Conservation (phyloP, 2,329 filamentous ascomycete genomes). For the Ceratocystis colombiana region DNA sequence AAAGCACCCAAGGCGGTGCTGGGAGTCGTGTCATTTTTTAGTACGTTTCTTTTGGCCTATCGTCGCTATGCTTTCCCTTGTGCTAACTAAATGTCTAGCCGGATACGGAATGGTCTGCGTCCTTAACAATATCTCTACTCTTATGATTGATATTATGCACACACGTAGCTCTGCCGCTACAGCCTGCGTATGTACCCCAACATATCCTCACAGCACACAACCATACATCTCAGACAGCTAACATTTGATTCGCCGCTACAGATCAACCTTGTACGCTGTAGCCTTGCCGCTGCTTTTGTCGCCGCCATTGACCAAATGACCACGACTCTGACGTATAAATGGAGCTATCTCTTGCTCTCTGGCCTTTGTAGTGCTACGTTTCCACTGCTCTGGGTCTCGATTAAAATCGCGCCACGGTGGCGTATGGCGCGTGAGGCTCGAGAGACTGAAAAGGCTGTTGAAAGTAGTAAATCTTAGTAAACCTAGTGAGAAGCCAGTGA, state of each 20-base stretch:
- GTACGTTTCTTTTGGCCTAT: constrained; percentile 25
- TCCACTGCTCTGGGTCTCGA: constrained; percentile 28
- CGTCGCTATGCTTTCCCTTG: neutral
- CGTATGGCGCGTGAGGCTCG: constrained; percentile 19
- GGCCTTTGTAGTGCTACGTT: constrained; percentile 26
- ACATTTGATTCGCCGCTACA: constrained; percentile 13
- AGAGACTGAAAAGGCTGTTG: neutral
- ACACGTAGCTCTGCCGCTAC: constrained; percentile 30
- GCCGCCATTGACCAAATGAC: constrained; percentile 30
- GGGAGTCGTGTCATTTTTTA: constrained; percentile 28
- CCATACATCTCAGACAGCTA: neutral
- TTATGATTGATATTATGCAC: constrained; percentile 32
- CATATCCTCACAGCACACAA: neutral
- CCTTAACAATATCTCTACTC: constrained; percentile 31
- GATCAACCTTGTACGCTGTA: constrained; percentile 32
- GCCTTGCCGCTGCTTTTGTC: constrained; percentile 29
- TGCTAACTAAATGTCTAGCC: constrained; percentile 25
- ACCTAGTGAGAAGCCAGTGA: neutral
- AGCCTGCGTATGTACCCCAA: constrained; percentile 28
- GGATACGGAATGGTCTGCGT: constrained; percentile 31
- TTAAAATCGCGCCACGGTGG: constrained; percentile 28
- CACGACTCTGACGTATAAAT: constrained; percentile 25
- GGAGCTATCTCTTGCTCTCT: constrained; percentile 28
- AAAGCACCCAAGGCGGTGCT: constrained; percentile 28
- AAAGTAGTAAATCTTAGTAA: neutral